A percentile compares a stretch with the other conserved stretches of the same genome.
These are phyloP conservation scores for Boletus rubroflammeus DNA, from an alignment of 768 basidiomycete species.

Conservation along the genomic window DNA sequence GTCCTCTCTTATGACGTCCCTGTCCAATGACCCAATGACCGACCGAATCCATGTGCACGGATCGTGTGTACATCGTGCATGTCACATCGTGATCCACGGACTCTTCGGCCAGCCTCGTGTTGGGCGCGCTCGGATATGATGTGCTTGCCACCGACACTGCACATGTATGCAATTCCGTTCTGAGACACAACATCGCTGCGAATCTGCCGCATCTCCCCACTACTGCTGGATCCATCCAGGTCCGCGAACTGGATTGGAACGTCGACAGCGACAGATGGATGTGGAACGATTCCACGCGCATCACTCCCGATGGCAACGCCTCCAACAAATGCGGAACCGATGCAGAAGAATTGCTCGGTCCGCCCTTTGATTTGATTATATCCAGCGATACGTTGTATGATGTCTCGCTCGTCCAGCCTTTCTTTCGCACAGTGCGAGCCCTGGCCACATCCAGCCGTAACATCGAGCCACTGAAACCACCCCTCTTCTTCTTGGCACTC, in stretches of 20 bases:
- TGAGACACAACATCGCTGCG: conserved; percentile 54
- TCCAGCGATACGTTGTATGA: conserved; percentile 83
- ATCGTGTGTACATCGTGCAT: conserved; percentile 1
- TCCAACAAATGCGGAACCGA: conserved; percentile 14
- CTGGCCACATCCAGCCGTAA: conserved; percentile 35
- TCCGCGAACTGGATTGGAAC: conserved; percentile 71
- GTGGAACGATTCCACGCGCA: conserved; percentile 42
- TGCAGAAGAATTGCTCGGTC: conserved; percentile 31
- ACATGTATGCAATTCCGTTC: conserved; percentile 60
- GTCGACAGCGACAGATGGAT: conserved; percentile 51
- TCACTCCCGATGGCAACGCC: conserved; percentile 32
- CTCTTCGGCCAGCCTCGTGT: conserved; percentile 45
- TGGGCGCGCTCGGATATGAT: conserved; percentile 68
- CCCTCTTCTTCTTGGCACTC: conserved; percentile 47
- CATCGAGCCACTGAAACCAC: not conserved
- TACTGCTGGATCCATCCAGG: conserved; percentile 47
- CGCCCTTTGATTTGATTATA: conserved; percentile 73
- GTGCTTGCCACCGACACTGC: conserved; percentile 74
- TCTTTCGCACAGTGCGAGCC: conserved; percentile 62
- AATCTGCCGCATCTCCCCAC: conserved; percentile 37
- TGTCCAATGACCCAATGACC: not conserved
- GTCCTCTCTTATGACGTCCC: not conserved
- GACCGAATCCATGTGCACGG: not conserved
- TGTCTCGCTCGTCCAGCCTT: conserved; percentile 56
- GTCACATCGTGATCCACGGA: not conserved